Conservation (phyloP, 176 grass and related monocot genomes). For the Triticum urartu region DNA sequence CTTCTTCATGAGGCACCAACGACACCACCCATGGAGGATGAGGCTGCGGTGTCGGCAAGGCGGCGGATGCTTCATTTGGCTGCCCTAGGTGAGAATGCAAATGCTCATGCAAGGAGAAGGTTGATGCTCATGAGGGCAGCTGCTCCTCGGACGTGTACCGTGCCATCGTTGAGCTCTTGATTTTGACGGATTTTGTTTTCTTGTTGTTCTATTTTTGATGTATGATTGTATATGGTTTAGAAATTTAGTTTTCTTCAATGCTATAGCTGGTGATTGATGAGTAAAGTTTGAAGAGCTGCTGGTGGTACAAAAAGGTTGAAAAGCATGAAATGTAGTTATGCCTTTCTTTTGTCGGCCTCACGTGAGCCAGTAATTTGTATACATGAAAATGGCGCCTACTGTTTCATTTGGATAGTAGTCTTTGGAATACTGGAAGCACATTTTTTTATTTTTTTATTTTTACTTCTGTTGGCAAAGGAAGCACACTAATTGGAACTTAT, state of each 20-base stretch:
- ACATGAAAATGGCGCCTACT: neutral
- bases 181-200: neutral
- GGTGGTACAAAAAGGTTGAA: neutral
- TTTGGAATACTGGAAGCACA: neutral
- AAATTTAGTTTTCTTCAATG: neutral
- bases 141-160: constrained; percentile 23
- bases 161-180: constrained; percentile 4
- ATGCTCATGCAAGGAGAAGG: constrained; percentile 37
- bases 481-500: too few relatives aligned
- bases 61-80: constrained; percentile 66
- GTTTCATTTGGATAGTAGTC: neutral
- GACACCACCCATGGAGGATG: constrained; percentile 6
- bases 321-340: neutral
- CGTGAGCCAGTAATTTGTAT: neutral
- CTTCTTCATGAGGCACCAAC: neutral
- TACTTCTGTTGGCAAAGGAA: too few relatives aligned
- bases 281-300: neutral
- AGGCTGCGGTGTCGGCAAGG: constrained; percentile 20
- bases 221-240: neutral
- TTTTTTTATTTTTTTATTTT: neutral
- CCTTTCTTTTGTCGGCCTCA: neutral
- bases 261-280: neutral
- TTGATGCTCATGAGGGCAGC: constrained; percentile 45
- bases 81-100: constrained; percentile 43
- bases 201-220: neutral